These are phyloP conservation scores for Botryotinia convoluta DNA, from an alignment of 2,329 filamentous ascomycete genomes.

Conservation along the genomic window DNA sequence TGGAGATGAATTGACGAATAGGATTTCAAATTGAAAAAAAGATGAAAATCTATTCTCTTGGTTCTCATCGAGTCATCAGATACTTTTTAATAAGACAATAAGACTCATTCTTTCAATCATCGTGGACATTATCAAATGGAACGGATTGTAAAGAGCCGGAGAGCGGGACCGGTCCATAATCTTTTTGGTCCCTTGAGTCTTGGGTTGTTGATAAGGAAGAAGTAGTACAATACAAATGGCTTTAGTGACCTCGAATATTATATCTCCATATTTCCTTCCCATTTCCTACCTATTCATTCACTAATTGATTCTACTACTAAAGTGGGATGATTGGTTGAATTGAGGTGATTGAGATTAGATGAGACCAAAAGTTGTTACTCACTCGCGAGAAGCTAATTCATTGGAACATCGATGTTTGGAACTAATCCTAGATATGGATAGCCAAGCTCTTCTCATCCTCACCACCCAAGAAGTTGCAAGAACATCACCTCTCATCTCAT, in stretches of 20 bases:
- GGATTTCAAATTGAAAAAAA: not conserved
- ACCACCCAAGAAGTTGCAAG: not conserved
- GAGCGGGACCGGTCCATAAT: conserved; percentile 1
- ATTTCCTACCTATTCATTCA: not conserved
- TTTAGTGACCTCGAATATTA: conserved; percentile 2
- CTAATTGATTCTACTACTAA: not conserved
- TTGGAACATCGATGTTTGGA: not conserved
- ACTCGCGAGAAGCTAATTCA: not conserved
- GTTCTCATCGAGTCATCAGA: conserved; percentile 3
- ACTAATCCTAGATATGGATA: not conserved
- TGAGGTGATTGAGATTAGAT: not conserved
- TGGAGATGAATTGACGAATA: conserved; percentile 10
- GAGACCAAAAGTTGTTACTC: not conserved
- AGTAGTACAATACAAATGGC: not conserved
- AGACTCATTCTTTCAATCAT: conserved; percentile 2
- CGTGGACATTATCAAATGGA: conserved; percentile 11
- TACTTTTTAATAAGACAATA: not conserved
- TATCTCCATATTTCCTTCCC: not conserved
- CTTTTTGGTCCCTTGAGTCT: not conserved
- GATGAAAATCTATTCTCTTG: conserved; percentile 8
- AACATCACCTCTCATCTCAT: not conserved
- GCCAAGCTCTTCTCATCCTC: not conserved
- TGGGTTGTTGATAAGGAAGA: conserved; percentile 6
- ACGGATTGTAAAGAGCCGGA: not conserved
- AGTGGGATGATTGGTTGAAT: not conserved